Evolutionary conservation across 345 rosid genomes (phyloP).

Genomic region (Nasturtium officinale): DNA sequence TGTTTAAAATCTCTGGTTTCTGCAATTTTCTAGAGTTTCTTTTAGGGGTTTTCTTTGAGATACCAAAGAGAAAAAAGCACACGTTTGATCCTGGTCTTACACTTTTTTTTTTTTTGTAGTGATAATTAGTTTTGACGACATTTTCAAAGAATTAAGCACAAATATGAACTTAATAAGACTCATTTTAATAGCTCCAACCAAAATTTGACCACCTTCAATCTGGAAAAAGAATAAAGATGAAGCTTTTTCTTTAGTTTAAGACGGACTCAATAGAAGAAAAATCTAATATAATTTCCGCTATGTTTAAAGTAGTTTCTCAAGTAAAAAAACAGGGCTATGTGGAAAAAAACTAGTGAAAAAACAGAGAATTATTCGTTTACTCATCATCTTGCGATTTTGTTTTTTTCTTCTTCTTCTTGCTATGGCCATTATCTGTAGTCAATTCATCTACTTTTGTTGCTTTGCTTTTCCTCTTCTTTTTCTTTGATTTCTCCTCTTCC

Average conservation of each 20-base stretch:
- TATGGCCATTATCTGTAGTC: slow-evolving; percentile 39
- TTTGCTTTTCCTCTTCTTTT: slow-evolving; percentile 49
- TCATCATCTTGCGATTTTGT: slow-evolving; percentile 44
- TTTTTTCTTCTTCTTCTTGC: slow-evolving; percentile 49
- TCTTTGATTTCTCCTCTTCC: slow-evolving; percentile 41
- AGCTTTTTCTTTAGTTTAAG: not conserved
- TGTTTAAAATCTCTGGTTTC: slow-evolving; percentile 46
- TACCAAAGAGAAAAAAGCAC: not conserved
- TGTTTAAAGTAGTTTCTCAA: not conserved
- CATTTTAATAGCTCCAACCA: not conserved
- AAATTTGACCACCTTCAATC: not conserved
- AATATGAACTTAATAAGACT: not conserved
- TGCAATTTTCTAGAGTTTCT: slow-evolving; percentile 11
- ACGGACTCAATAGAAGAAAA: not conserved
- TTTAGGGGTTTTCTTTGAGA: not conserved
- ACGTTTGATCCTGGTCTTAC: not conserved
- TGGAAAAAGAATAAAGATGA: not conserved
- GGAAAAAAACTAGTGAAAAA: not conserved
- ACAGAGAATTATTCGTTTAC: slow-evolving; percentile 26
- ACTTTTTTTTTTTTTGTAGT: not conserved
- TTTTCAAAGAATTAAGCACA: not conserved
- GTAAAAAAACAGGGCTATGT: not conserved
- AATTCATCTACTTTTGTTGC: slow-evolving; percentile 51
- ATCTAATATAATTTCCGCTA: not conserved
- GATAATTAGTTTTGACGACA: not conserved